These are phyloP conservation scores for Nemania sp. DNA, from an alignment of 2,329 filamentous ascomycete species.

Conservation along the genomic window DNA sequence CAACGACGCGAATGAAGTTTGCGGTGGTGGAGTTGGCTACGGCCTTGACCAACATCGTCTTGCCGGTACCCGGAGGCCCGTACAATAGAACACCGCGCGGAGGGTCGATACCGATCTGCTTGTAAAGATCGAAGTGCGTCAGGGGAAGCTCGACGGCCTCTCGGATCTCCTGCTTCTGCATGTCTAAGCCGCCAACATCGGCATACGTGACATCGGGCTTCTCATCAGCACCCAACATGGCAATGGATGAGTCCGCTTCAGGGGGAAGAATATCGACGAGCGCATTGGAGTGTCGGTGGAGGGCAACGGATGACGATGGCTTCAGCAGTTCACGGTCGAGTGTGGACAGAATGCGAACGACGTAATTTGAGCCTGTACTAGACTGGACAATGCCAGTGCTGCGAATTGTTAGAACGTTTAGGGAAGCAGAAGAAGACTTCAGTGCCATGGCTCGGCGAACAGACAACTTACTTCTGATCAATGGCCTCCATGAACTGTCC, in stretches of 20 bases:
- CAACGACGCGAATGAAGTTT: slow-evolving; percentile 97
- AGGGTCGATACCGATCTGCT: slow-evolving; percentile 98
- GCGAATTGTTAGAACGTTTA: slow-evolving; percentile 24
- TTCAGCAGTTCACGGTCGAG: slow-evolving; percentile 98
- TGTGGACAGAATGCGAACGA: slow-evolving; percentile 96
- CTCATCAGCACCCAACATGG: slow-evolving; percentile 94
- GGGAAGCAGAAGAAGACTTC: background rate
- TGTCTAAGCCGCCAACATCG: slow-evolving; percentile 95
- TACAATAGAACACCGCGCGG: slow-evolving; percentile 95
- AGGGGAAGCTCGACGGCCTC: slow-evolving; percentile 96
- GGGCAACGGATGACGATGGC: slow-evolving; percentile 93
- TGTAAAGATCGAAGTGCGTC: slow-evolving; percentile 98
- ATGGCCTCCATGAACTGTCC: slow-evolving; percentile 99
- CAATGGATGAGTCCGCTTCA: slow-evolving; percentile 97
- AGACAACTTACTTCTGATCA: slow-evolving; percentile 91
- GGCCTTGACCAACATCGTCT: slow-evolving; percentile 92
- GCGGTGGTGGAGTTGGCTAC: slow-evolving; percentile 98
- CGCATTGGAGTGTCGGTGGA: slow-evolving; percentile 97
- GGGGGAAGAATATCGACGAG: slow-evolving; percentile 98
- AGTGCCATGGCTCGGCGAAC: background rate
- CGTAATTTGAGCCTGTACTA: slow-evolving; percentile 97
- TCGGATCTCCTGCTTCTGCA: slow-evolving; percentile 99
- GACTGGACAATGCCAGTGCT: slow-evolving; percentile 99
- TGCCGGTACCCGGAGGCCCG: slow-evolving; percentile 87
- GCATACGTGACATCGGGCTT: slow-evolving; percentile 98